These are phyloP conservation scores for Alisma plantagoaquatica DNA, from an alignment of 106 monocot genomes.

Conservation along the genomic window DNA sequence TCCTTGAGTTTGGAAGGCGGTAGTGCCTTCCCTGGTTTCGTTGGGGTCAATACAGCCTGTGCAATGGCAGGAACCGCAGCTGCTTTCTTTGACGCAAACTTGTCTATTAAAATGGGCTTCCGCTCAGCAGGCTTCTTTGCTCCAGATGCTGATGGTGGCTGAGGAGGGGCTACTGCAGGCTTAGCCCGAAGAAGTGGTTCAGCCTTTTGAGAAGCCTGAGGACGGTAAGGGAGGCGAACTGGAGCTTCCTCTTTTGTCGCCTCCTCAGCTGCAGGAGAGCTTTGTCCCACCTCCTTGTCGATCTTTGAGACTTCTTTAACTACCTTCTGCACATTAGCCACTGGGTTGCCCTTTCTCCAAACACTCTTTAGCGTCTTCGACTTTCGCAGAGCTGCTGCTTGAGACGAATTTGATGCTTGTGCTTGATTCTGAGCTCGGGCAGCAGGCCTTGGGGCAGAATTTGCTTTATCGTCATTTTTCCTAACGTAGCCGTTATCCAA, in stretches of 20 bases:
- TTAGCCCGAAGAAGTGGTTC: slow-evolving; percentile 33
- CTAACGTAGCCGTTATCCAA: slow-evolving; percentile 8
- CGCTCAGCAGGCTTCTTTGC: slow-evolving; percentile 34
- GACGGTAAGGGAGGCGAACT: slow-evolving; percentile 18
- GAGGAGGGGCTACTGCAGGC: slow-evolving; percentile 31
- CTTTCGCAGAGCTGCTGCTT: slow-evolving; percentile 19
- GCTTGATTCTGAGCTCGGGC: slow-evolving; percentile 4
- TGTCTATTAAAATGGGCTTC: slow-evolving; percentile 85
- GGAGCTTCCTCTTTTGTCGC: slow-evolving; percentile 9
- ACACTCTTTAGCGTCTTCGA: slow-evolving; percentile 86
- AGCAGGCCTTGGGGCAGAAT: slow-evolving; percentile 9
- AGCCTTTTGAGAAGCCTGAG: slow-evolving; percentile 32
- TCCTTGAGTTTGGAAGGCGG: slow-evolving; percentile 59
- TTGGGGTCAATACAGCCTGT: slow-evolving; percentile 40
- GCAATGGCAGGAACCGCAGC: slow-evolving; percentile 49
- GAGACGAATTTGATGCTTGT: slow-evolving; percentile 3
- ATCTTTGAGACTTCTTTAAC: slow-evolving; percentile 47
- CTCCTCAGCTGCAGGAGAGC: slow-evolving; percentile 1
- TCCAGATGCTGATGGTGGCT: slow-evolving; percentile 11
- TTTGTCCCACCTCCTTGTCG: slow-evolving; percentile 17
- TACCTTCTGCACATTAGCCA: slow-evolving; percentile 52
- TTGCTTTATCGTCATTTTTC: slow-evolving; percentile 11
- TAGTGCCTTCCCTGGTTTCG: slow-evolving; percentile 47
- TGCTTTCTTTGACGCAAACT: slow-evolving; percentile 59
- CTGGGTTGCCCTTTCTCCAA: slow-evolving; percentile 89